A percentile compares a stretch with the other conserved stretches of the same genome.
These are phyloP conservation scores for Phlyctochytrium arcticum DNA, from an alignment of 192 early-diverging fungal genomes.

Conservation along the genomic window DNA sequence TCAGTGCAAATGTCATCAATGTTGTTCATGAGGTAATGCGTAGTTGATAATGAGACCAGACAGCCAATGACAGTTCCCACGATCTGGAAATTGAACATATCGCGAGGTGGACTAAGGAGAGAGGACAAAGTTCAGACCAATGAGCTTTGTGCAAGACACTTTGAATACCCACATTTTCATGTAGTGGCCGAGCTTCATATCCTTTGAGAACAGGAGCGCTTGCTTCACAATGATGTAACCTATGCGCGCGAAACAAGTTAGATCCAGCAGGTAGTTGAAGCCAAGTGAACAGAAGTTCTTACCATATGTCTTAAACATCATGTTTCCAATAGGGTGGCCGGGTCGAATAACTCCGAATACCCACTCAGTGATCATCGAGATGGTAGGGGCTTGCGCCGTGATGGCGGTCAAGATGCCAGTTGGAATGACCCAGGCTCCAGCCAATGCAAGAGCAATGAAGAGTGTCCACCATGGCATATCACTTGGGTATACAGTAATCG, in stretches of 20 bases:
- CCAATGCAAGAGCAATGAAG: conserved; percentile 61
- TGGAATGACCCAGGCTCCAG: not conserved
- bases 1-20: not conserved
- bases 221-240: conserved; percentile 77
- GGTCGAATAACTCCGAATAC: conserved; percentile 37
- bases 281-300: too few species aligned
- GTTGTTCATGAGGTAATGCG: not conserved
- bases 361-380: not conserved
- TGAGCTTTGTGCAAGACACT: not conserved
- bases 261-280: too few species aligned
- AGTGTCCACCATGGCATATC: conserved; percentile 63
- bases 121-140: not conserved
- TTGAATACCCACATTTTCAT: conserved; percentile 58
- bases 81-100: not conserved
- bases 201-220: conserved; percentile 62
- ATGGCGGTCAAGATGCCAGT: not conserved
- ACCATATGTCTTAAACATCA: conserved; percentile 84
- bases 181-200: conserved; percentile 79
- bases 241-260: too few species aligned
- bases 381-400: not conserved
- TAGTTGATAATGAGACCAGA: not conserved
- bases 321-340: conserved; percentile 76
- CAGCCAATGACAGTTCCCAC: not conserved
- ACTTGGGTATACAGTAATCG: conserved; percentile 40
- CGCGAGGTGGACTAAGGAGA: conserved; percentile 14